Conservation (phyloP, 2,329 filamentous ascomycete species). For the Zalaria obscura region DNA sequence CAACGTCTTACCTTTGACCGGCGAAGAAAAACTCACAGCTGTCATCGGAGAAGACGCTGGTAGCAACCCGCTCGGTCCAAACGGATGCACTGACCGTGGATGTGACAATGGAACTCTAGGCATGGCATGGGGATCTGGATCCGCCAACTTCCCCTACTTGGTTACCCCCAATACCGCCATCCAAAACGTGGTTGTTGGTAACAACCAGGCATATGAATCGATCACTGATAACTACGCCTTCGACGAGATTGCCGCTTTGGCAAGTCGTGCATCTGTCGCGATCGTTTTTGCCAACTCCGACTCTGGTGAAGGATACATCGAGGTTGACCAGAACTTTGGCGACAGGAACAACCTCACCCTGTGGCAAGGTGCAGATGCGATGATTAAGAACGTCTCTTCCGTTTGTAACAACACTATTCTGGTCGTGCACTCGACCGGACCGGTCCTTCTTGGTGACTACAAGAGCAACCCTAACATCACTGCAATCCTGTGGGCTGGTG, state of each 20-base stretch:
- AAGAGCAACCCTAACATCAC: conserved; percentile 61
- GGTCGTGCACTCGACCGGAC: conserved; percentile 69
- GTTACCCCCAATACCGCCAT: conserved; percentile 16
- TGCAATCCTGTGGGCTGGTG: conserved; percentile 64
- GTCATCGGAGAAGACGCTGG: conserved; percentile 37
- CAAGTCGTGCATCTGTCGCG: conserved; percentile 14
- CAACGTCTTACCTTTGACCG: conserved; percentile 28
- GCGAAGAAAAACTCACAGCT: conserved; percentile 30
- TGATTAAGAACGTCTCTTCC: conserved; percentile 65
- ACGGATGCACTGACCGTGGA: conserved; percentile 30
- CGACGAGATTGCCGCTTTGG: conserved; percentile 14
- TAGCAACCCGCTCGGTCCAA: conserved; percentile 30
- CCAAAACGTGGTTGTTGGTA: conserved; percentile 12
- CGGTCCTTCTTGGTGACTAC: conserved; percentile 61
- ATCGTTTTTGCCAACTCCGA: conserved; percentile 36
- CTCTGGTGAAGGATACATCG: conserved; percentile 35
- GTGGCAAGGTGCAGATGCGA: conserved; percentile 22
- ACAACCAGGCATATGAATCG: conserved; percentile 11
- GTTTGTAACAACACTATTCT: conserved; percentile 75
- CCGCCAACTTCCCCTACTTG: conserved; percentile 19
- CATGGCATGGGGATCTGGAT: conserved; percentile 34
- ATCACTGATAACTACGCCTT: conserved; percentile 14
- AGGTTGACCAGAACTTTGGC: conserved; percentile 26
- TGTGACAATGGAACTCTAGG: conserved; percentile 31
- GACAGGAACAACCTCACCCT: conserved; percentile 35